Evolutionary conservation across 2,329 filamentous ascomycete species (phyloP).

Genomic region (Bisporella sp.): DNA sequence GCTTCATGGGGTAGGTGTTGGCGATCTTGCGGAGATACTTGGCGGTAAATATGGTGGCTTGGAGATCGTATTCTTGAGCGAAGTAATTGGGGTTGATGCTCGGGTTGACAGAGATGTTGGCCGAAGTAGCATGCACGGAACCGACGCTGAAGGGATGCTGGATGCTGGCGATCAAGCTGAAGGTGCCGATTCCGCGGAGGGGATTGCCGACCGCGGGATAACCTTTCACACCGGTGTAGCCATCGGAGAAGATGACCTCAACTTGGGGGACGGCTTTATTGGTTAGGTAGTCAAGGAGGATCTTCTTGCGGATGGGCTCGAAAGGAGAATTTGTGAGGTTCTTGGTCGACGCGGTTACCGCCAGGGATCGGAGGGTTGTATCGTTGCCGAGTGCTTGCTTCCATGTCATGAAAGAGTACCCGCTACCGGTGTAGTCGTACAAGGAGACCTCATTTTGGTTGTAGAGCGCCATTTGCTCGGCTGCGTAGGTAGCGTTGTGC

Average conservation of each 20-base stretch:
- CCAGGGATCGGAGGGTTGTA: conserved; percentile 25
- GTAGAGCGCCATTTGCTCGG: conserved; percentile 28
- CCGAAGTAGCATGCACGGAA: conserved; percentile 44
- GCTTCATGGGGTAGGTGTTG: conserved; percentile 8
- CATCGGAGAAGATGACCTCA: conserved; percentile 33
- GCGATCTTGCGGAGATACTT: conserved; percentile 15
- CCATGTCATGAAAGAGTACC: conserved; percentile 37
- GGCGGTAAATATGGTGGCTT: conserved; percentile 19
- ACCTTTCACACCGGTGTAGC: conserved; percentile 32
- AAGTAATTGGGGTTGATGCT: conserved; percentile 50
- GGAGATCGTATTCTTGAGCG: conserved; percentile 42
- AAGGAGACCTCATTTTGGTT: conserved; percentile 7
- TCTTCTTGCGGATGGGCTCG: conserved; percentile 11
- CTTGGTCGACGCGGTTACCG: conserved; percentile 25
- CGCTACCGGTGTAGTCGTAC: conserved; percentile 23
- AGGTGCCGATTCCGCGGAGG: conserved; percentile 14
- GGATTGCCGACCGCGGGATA: conserved; percentile 11
- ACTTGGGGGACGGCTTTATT: conserved; percentile 20
- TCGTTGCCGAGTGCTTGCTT: conserved; percentile 28
- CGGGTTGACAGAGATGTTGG: conserved; percentile 31
- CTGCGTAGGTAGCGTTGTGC: conserved; percentile 22
- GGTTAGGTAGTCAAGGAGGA: conserved; percentile 34
- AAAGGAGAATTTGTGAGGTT: conserved; percentile 26
- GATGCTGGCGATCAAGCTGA: conserved; percentile 40
- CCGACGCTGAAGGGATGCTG: conserved; percentile 52